These are phyloP conservation scores for Psilocybe subaeruginosa DNA, from an alignment of 768 basidiomycete species.

Conservation along the genomic window DNA sequence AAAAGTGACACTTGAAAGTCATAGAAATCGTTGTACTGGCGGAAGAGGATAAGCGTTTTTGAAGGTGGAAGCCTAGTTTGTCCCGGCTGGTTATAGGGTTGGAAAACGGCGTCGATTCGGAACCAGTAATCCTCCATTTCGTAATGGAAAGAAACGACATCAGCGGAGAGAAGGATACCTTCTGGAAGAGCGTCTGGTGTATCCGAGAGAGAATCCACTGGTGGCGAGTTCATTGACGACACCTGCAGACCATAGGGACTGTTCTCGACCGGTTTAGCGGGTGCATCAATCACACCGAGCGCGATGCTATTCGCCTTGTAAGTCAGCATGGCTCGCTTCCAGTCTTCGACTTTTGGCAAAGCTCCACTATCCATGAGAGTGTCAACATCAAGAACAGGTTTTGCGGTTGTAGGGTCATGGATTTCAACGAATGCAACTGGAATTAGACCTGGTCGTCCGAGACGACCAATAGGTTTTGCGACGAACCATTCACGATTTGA, in stretches of 20 bases:
- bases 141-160: slow-evolving; percentile 95
- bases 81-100: slow-evolving; percentile 73
- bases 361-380: slow-evolving; percentile 84
- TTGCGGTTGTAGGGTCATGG: slow-evolving; percentile 87
- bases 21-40: slow-evolving; percentile 98
- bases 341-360: slow-evolving; percentile 96
- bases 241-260: slow-evolving; percentile 39
- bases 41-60: slow-evolving; percentile 85
- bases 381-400: slow-evolving; percentile 74
- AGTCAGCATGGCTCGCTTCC: slow-evolving; percentile 93
- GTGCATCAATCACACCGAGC: slow-evolving; percentile 83
- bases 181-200: slow-evolving; percentile 63
- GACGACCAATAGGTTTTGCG: slow-evolving; percentile 93
- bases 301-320: slow-evolving; percentile 98
- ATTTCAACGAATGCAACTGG: slow-evolving; percentile 98
- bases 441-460: slow-evolving; percentile 95
- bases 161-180: slow-evolving; percentile 84
- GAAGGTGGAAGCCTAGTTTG: slow-evolving; percentile 62
- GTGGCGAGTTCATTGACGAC: slow-evolving; percentile 28
- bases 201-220: slow-evolving; percentile 36
- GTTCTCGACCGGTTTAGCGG: slow-evolving; percentile 43
- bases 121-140: slow-evolving; percentile 99
- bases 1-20: slow-evolving; percentile 93
- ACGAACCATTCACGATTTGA: slow-evolving; percentile 99
- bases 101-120: slow-evolving; percentile 86